These are phyloP conservation scores for Eimeria necatrix DNA, from an alignment of 169 alveolate species.

Conservation along the genomic window DNA sequence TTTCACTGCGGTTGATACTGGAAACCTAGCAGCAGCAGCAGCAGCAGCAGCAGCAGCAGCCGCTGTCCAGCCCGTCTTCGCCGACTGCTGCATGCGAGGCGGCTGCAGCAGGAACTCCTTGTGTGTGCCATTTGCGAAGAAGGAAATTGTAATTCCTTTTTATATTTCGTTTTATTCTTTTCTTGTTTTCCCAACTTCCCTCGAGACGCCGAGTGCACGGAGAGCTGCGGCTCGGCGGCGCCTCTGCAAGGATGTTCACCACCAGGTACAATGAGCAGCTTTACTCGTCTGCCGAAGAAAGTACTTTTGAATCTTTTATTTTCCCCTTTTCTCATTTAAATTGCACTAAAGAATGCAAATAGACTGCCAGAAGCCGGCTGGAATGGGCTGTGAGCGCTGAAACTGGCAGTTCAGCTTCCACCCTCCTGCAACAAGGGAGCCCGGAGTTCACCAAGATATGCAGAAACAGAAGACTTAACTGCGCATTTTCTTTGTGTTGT, in stretches of 20 bases:
- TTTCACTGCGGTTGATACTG: no score
- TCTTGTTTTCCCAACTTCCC: not conserved
- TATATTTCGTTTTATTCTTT: not conserved
- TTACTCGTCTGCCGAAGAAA: not conserved
- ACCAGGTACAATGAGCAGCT: not conserved
- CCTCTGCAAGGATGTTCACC: slow-evolving; percentile 18
- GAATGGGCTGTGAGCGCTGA: no score
- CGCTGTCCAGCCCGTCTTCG: slow-evolving; percentile 15
- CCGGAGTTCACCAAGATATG: no score
- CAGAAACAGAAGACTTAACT: no score
- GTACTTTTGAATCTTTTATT: not conserved
- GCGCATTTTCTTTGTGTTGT: no score
- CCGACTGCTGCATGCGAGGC: slow-evolving; percentile 48
- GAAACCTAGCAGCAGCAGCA: no score
- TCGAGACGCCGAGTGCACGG: not conserved
- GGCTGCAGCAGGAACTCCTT: not conserved
- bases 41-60: no score
- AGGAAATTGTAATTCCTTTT: not conserved
- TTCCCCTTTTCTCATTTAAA: not conserved
- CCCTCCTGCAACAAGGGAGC: no score
- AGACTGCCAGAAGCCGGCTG: no score
- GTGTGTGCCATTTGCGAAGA: not conserved
- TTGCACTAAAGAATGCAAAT: no score
- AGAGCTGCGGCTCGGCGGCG: slow-evolving; percentile 28
- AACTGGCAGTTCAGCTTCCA: no score